A percentile compares a stretch with the other conserved stretches of the same genome.
Conservation (phyloP, 2,329 filamentous ascomycete species). For the Leptographium flavum region DNA sequence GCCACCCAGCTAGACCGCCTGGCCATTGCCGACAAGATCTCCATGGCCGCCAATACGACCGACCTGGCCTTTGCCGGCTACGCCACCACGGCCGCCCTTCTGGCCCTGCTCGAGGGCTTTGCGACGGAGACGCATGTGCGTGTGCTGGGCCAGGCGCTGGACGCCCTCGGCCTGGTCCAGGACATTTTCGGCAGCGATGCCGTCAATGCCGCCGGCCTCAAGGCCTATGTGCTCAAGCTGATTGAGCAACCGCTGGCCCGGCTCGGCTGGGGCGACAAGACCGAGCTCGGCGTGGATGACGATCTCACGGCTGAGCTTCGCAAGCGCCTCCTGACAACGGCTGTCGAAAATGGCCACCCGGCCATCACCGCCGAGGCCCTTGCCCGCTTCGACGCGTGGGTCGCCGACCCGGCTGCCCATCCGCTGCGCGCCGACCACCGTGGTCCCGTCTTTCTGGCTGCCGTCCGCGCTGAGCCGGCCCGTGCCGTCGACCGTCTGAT, state of each 20-base stretch:
- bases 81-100: slow-evolving; percentile 63
- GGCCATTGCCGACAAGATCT: slow-evolving; percentile 80
- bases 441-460: slow-evolving; percentile 64
- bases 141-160: slow-evolving; percentile 77
- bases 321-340: slow-evolving; percentile 62
- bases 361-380: slow-evolving; percentile 60
- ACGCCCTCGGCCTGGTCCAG: slow-evolving; percentile 61
- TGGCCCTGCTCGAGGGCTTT: slow-evolving; percentile 79
- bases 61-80: slow-evolving; percentile 81
- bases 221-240: slow-evolving; percentile 66
- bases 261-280: slow-evolving; percentile 55
- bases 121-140: slow-evolving; percentile 68
- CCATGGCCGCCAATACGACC: slow-evolving; percentile 76
- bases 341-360: slow-evolving; percentile 63
- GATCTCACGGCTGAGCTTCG: slow-evolving; percentile 55
- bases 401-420: slow-evolving; percentile 48
- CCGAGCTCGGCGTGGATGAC: slow-evolving; percentile 45
- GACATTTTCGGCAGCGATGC: slow-evolving; percentile 74
- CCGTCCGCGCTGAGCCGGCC: slow-evolving; percentile 54
- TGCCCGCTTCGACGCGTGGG: slow-evolving; percentile 69
- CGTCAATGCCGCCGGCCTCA: slow-evolving; percentile 55
- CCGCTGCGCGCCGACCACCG: slow-evolving; percentile 73
- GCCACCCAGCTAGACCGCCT: slow-evolving; percentile 63
- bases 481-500: slow-evolving; percentile 61
- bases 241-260: slow-evolving; percentile 61